Evolutionary conservation across 2,329 filamentous ascomycete species (phyloP), one percentile per base, ranked within the genome.

Genomic region (Fusarium citri): DNA sequence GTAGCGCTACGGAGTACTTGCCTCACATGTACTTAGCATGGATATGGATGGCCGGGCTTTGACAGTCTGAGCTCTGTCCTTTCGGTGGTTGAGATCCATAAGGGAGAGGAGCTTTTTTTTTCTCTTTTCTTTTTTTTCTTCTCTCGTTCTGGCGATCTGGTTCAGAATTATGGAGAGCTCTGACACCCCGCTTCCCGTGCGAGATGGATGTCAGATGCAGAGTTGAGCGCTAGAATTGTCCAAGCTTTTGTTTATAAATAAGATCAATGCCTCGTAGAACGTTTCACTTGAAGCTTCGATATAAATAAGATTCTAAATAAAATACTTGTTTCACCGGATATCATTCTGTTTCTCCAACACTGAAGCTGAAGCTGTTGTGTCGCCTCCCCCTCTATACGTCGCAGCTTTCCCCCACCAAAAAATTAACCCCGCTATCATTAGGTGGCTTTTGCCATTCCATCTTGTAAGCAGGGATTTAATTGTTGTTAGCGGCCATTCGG

Each of bases 101-200:
- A 40, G 47, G 43, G 53, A 40, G 49, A 72, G 68, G 49, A 53
- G 49, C 49, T 53, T n/a, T 23, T 22, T 46, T 68, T 64, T 68
- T 55, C 45, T 28, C 12, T 56, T 42, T 48, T 64, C 30, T 47
- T 45, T 49, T 63, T 63, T 55, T 60, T 57, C 49, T 48, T 46
- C 22, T 50, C 47, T 54, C 48, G 18, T 72, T 69, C 57, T 66
- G 61, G 57, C 68, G 68, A 72, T 71, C 68, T 72, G 54, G 60
- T 72, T 65, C 23, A 68, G 40, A 71, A 69, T 71, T 71, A 71
- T 71, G 68, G 68, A 60, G 68, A 71, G 68, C 68, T 71, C 68
- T 69, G 60, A 45, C 59, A 71, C 68, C 68, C 68, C 68, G 68
- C 68, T 71, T 61, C 62, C 28, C 31, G 34, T 62, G 22, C 34